Evolutionary conservation across 306 rosid species (phyloP), one percentile per base, ranked within the genome.

Genomic region (Lathyrus oleraceus): DNA sequence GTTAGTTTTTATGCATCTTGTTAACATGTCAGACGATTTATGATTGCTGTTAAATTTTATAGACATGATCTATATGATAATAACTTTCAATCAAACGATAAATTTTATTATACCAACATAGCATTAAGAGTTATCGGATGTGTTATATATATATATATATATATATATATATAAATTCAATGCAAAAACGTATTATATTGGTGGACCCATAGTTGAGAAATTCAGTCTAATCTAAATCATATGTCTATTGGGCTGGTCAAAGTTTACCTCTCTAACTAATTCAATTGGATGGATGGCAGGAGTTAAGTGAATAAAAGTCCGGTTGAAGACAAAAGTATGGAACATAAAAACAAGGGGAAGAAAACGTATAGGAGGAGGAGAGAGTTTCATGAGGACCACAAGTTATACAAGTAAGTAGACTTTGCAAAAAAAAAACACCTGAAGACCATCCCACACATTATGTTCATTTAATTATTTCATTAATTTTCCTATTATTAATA

Each of bases 341-440:
- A 74, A 63, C 21, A 47, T 47, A 19, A 47, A 47, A 47, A 47
- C 21, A 47, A 15, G 21, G 20, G 10, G 20, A 45, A 5, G 19
- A 47, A 47, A 47, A 47, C 19, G 21, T 47, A 47, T 47, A 15
- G 39, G 39, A 35, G 10, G 39, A 35, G 39, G 39, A 0, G 39
- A 35, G 39, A 8, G 54, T 45, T 52, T 71, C 35, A 48, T 23
- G 48, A 61, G 76, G 81, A 76, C 76, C 75, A 76, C 76, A 15
- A 45, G n/a, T 45, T 45, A 45, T 6, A 15, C 21, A 47, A 8
- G 16, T 3, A 47, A 47, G 9, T 6, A 7, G 21, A 47, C 53
- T 15, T 43, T 16, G 20, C n/a, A n/a, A 54, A 62, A 57, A 57
- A 63, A 62, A 78, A 69, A 38, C 79, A 74, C 73, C 79, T 73